Evolutionary conservation across 2,329 filamentous ascomycete genomes (phyloP).

Genomic region (Colletotrichum sojae): DNA sequence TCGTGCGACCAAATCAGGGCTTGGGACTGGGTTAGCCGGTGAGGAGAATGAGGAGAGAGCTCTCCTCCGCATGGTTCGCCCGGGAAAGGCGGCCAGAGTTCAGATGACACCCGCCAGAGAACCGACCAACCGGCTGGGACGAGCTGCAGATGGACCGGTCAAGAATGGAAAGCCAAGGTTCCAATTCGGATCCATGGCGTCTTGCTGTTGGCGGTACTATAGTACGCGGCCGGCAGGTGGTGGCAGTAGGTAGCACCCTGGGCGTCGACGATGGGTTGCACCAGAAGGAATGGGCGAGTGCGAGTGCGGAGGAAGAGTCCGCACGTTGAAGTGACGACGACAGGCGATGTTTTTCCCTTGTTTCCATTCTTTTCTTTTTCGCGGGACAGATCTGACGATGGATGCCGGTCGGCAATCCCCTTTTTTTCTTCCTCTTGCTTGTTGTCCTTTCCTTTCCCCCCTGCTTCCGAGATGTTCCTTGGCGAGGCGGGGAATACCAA

Average conservation of each 20-base stretch:
- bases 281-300: not conserved
- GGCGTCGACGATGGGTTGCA: conserved; percentile 8
- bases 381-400: conserved; percentile 2
- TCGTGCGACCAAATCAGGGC: conserved; percentile 15
- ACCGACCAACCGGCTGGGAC: conserved; percentile 26
- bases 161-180: not conserved
- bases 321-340: conserved; percentile 14
- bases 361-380: conserved; percentile 1
- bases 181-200: too few species aligned
- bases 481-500: conserved; percentile 3
- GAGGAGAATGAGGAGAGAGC: not conserved
- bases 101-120: conserved; percentile 23
- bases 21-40: conserved; percentile 11
- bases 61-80: conserved; percentile 26
- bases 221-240: not conserved
- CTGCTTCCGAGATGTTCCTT: too few species aligned
- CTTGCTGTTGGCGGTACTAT: too few species aligned
- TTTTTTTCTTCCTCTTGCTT: conserved; percentile 6
- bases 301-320: not conserved
- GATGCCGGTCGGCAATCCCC: conserved; percentile 6
- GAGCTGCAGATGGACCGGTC: conserved; percentile 30
- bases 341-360: not conserved
- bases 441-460: not conserved
- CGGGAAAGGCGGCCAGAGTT: conserved; percentile 19
- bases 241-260: not conserved